Evolutionary conservation across 164 flowering plant species (phyloP).

Genomic region (grape (Vitis vinifera)): DNA sequence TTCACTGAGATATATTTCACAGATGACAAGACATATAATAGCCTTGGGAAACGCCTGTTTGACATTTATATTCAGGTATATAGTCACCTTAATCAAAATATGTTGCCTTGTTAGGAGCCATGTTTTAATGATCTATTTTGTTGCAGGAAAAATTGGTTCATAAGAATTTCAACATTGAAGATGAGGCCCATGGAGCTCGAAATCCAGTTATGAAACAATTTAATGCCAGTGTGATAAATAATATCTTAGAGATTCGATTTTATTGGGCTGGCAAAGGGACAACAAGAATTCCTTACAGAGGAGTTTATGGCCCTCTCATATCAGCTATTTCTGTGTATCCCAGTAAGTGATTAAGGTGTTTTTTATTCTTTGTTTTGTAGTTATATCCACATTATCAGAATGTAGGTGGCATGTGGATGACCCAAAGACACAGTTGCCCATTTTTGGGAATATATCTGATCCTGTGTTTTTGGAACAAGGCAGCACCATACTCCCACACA

Average conservation of each 20-base stretch:
- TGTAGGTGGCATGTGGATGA: background rate
- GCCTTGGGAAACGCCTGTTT: conserved; percentile 74
- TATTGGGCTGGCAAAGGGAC: conserved; percentile 65
- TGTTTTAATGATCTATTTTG: conserved; percentile 3
- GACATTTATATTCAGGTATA: conserved; percentile 71
- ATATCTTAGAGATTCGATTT: conserved; percentile 45
- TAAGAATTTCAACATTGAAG: conserved; percentile 54
- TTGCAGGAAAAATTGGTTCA: conserved; percentile 39
- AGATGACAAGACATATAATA: conserved; percentile 43
- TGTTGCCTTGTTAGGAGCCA: background rate
- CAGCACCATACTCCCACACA: no score
- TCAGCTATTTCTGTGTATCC: conserved; percentile 59
- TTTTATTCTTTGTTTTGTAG: background rate
- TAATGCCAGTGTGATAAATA: conserved; percentile 37
- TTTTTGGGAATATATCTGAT: no score
- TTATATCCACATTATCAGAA: background rate
- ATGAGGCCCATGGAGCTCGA: conserved; percentile 39
- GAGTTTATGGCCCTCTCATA: conserved; percentile 61
- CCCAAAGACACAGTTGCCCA: no score
- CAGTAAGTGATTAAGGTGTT: conserved; percentile 28
- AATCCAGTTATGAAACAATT: conserved; percentile 26
- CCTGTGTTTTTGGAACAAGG: no score
- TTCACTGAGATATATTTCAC: conserved; percentile 73
- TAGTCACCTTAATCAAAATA: background rate
- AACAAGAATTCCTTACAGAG: conserved; percentile 50